phyloP scores from a whole-genome alignment of 2,329 filamentous ascomycete genomes.

The Fusarium duplospermum region DNA sequence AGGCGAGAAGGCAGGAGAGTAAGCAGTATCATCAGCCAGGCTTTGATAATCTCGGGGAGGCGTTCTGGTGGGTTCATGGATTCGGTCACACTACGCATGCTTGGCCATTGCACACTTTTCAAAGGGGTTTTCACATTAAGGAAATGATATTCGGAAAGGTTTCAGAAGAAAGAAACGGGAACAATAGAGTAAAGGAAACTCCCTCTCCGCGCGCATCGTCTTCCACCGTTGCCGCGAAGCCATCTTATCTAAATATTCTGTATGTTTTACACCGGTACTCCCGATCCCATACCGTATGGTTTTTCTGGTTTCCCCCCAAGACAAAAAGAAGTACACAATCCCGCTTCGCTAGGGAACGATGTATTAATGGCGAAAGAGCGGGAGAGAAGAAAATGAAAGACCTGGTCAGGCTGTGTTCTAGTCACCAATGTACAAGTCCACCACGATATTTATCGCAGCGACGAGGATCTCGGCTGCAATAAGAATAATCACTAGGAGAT shows the following conservation, averaged over 20 bases:
- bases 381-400: not conserved
- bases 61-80: constrained; percentile 40
- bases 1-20: constrained; percentile 51
- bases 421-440: constrained; percentile 79
- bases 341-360: constrained; percentile 8
- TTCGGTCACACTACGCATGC: constrained; percentile 25
- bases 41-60: constrained; percentile 29
- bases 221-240: constrained; percentile 36
- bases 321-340: constrained; percentile 20
- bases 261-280: constrained; percentile 30
- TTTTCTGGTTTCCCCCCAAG: constrained; percentile 2
- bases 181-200: constrained; percentile 11
- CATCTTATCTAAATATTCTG: constrained; percentile 40
- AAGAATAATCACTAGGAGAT: constrained; percentile 81
- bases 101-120: constrained; percentile 26
- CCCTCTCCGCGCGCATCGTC: constrained; percentile 17
- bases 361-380: constrained; percentile 2
- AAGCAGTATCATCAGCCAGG: constrained; percentile 11
- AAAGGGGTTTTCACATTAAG: constrained; percentile 14
- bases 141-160: constrained; percentile 23
- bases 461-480: constrained; percentile 97
- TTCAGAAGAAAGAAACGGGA: constrained; percentile 12
- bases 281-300: constrained; percentile 7
- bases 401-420: constrained; percentile 31
- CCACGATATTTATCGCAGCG: constrained; percentile 92